phyloP scores from a whole-genome alignment of 441 rosid species.

The Jatropha multifida region DNA sequence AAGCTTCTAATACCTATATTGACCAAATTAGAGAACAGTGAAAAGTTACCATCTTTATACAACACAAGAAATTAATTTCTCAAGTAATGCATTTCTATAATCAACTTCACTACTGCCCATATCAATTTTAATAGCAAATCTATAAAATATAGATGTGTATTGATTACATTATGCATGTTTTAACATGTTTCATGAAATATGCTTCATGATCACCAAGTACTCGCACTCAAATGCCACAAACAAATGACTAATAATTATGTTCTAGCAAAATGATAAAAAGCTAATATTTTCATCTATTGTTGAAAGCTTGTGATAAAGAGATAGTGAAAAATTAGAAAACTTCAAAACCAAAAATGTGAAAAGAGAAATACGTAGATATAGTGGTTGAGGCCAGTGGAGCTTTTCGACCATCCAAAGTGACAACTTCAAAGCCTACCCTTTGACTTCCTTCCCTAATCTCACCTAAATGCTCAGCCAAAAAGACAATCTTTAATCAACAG shows the following conservation, averaged over 20 bases:
- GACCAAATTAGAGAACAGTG: neutral
- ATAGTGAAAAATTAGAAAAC: neutral
- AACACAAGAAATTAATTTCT: neutral
- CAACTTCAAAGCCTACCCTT: slow-evolving; percentile 67
- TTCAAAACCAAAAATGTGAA: neutral
- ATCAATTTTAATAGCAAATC: neutral
- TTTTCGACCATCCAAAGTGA: slow-evolving; percentile 56
- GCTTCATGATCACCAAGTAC: too few relatives aligned
- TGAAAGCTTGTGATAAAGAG: neutral
- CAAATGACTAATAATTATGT: neutral
- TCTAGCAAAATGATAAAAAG: neutral
- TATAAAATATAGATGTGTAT: neutral
- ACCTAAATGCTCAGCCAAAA: slow-evolving; percentile 24
- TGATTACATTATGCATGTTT: too few relatives aligned
- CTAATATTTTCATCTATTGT: neutral
- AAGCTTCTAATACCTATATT: neutral
- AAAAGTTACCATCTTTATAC: neutral
- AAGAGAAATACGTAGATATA: slow-evolving; percentile 40
- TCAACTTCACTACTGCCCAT: neutral
- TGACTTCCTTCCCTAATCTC: slow-evolving; percentile 56
- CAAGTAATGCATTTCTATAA: neutral
- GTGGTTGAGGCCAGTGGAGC: slow-evolving; percentile 55
- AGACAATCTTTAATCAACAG: too few relatives aligned
- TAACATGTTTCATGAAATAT: too few relatives aligned
- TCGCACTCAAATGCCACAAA: neutral